These are phyloP conservation scores for Kwoniella dejecticola DNA, from an alignment of 768 basidiomycete genomes.

Conservation along the genomic window DNA sequence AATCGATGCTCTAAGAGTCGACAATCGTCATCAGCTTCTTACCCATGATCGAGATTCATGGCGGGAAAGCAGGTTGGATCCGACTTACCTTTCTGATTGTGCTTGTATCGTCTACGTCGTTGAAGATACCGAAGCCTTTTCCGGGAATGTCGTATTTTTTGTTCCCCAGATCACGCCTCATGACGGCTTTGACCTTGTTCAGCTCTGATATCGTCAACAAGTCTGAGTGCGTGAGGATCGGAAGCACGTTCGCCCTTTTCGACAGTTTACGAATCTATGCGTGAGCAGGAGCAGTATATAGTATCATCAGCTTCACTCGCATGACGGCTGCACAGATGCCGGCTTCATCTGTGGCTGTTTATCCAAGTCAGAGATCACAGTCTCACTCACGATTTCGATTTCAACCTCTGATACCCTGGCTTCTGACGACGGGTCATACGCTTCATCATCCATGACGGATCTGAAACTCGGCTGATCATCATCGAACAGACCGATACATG, in stretches of 20 bases:
- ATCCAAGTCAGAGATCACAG: neutral
- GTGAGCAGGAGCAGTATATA: neutral
- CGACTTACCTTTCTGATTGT: neutral
- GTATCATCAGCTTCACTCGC: too few relatives aligned
- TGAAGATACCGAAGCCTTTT: slow-evolving; percentile 40
- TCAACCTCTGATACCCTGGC: slow-evolving; percentile 21
- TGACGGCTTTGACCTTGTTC: slow-evolving; percentile 14
- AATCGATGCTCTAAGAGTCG: neutral
- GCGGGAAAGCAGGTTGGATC: too few relatives aligned
- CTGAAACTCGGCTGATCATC: slow-evolving; percentile 9
- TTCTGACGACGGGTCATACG: neutral
- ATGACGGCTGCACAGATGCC: too few relatives aligned
- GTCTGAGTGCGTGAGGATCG: slow-evolving; percentile 40
- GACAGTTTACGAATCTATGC: slow-evolving; percentile 35
- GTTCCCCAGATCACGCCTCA: slow-evolving; percentile 28
- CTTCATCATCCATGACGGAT: neutral
- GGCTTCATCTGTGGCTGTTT: too few relatives aligned
- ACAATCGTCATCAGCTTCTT: neutral
- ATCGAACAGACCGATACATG: slow-evolving; percentile 30
- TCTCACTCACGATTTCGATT: slow-evolving; percentile 31
- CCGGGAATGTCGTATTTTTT: slow-evolving; percentile 21
- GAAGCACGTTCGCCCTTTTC: slow-evolving; percentile 36
- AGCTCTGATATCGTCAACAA: slow-evolving; percentile 33
- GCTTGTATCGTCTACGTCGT: neutral
- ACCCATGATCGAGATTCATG: neutral